Base-by-base conservation (phyloP, 2,329 filamentous ascomycete genomes). In the Cercospora zeina region DNA sequence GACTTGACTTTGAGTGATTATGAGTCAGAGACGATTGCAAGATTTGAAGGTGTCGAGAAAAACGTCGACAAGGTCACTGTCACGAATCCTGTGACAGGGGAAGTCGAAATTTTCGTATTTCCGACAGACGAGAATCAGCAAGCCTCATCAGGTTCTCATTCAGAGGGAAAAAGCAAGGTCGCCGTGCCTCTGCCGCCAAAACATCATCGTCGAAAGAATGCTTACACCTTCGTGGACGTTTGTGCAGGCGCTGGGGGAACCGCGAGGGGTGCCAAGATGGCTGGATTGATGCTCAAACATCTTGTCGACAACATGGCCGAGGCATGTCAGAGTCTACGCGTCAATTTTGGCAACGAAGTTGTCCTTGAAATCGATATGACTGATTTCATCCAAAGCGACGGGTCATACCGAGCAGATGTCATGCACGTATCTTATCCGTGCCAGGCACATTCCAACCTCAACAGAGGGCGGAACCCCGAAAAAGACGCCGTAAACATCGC, bases 221-320 rank as follows among this genome's bases (percentile, higher is more conserved):
- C 16, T 3, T 47, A 50, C 11, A 33, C 37, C 6, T 16, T 51
- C 1, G 33, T 36, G 9, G 91, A 95, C 70, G 81, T 83, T 0
- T 95, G 90, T 65, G 89, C 85, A 34, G 89, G 90, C 1, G 88
- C 84, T 1, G 90, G 91, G 0, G 90, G 90, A 4, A 84, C 85
- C 0, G 89, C 89, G 0, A 77, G 82, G 2, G 90, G 89, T 0
- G 89, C 89, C 0, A 61, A 71, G 11, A 71, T 77, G 54, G 84
- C 84, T 0, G 89, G 89, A 0, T 76, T 92, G 13, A 75, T 79
- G 3, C 70, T 90, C 0, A 76, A 77, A 24, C 86, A 85, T 73
- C 13, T 53, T 3, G 30, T 67, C 10, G 91, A 96, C 68, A 79
- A 84, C 16, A 82, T 50, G 45, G 10, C 45, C 45, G 21, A 50